Evolutionary conservation across 2,329 filamentous ascomycete species (phyloP).

Genomic region (Cercospora zeae-maydis): DNA sequence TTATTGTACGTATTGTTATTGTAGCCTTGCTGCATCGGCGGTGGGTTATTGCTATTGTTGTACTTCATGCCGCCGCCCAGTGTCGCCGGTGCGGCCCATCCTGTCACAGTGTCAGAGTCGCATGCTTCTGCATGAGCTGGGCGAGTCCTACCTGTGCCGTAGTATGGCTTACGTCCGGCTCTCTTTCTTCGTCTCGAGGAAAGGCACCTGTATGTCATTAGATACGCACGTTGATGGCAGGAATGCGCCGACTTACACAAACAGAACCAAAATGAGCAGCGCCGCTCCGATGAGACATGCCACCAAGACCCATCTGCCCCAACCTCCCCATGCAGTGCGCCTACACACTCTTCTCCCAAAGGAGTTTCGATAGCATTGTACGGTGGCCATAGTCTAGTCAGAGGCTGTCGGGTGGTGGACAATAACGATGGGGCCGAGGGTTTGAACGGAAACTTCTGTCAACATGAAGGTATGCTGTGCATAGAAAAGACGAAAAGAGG

Average conservation of each 20-base stretch:
- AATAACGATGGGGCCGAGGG: constrained; percentile 8
- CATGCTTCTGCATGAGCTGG: neutral
- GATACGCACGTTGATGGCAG: neutral
- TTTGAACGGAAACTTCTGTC: neutral
- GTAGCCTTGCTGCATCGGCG: constrained; percentile 12
- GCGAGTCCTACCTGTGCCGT: constrained; percentile 12
- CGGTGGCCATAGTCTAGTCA: constrained; percentile 5
- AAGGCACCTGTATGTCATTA: constrained; percentile 12
- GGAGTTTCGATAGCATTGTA: constrained; percentile 6
- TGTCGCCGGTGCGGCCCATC: constrained; percentile 13
- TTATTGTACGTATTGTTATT: constrained; percentile 5
- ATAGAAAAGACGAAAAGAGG: neutral
- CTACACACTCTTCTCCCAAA: constrained; percentile 4
- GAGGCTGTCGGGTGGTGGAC: constrained; percentile 3
- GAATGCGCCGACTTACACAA: constrained; percentile 15
- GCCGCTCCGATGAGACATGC: constrained; percentile 14
- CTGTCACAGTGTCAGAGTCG: neutral
- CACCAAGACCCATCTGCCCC: constrained; percentile 23
- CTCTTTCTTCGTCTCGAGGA: constrained; percentile 16
- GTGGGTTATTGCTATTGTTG: constrained; percentile 13
- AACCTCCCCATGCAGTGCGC: constrained; percentile 10
- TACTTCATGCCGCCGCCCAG: constrained; percentile 5
- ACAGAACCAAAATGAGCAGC: constrained; percentile 15
- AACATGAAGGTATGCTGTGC: neutral
- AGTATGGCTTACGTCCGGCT: constrained; percentile 17